These are phyloP conservation scores for Lenwebbia sp. DNA, from an alignment of 345 rosid species.

Conservation along the genomic window DNA sequence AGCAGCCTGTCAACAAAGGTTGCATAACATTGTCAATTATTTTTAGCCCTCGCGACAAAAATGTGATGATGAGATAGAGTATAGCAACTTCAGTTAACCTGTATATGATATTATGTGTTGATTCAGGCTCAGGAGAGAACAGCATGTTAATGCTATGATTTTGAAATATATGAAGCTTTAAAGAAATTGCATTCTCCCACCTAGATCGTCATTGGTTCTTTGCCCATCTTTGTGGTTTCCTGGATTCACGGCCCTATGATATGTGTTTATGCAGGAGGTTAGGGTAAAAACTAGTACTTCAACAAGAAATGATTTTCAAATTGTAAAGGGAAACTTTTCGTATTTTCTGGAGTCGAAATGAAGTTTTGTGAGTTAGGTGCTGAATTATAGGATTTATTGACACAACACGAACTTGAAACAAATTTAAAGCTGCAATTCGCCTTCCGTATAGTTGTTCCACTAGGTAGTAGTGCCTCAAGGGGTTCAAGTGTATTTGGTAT, in stretches of 20 bases:
- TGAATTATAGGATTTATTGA: not conserved
- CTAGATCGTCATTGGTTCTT: not conserved
- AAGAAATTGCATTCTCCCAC: not conserved
- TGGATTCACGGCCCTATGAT: not conserved
- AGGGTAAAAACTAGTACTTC: not conserved
- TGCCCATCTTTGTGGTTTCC: not conserved
- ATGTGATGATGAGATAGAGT: not conserved
- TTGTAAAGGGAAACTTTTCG: not conserved
- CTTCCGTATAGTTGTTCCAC: not conserved
- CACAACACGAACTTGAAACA: not conserved
- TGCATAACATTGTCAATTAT: not conserved
- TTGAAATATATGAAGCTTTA: not conserved
- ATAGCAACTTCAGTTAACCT: not conserved
- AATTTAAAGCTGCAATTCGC: not conserved
- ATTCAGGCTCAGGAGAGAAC: not conserved
- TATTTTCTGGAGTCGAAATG: not conserved
- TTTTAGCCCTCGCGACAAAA: not conserved
- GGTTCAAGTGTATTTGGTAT: not conserved
- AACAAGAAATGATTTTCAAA: not conserved
- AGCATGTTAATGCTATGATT: not conserved
- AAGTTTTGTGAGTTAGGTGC: not conserved
- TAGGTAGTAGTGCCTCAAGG: not conserved
- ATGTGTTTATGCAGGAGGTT: not conserved
- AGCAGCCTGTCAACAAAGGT: conserved; percentile 36
- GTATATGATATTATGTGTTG: not conserved